Evolutionary conservation across 2,329 filamentous ascomycete species (phyloP).

Genomic region (Colletotrichum tanaceti): DNA sequence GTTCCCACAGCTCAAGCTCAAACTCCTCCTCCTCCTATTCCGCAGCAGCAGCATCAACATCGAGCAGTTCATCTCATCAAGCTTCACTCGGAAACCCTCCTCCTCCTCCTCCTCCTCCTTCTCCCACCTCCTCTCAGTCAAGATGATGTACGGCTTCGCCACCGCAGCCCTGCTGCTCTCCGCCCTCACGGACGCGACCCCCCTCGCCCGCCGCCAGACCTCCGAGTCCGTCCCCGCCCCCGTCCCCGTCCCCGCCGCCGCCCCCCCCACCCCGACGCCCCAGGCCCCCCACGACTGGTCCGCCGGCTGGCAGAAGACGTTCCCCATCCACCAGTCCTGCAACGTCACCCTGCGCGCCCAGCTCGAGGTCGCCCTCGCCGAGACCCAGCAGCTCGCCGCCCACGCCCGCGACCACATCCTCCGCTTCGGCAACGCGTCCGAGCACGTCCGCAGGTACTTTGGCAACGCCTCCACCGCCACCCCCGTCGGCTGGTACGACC

Average conservation of each 20-base stretch:
- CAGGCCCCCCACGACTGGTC: slow-evolving; percentile 49
- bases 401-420: slow-evolving; percentile 74
- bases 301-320: slow-evolving; percentile 49
- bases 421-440: slow-evolving; percentile 66
- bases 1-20: slow-evolving; percentile 19
- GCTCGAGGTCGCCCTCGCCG: slow-evolving; percentile 66
- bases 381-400: slow-evolving; percentile 66
- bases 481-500: slow-evolving; percentile 71
- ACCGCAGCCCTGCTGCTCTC: slow-evolving; percentile 44
- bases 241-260: not conserved
- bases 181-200: slow-evolving; percentile 44
- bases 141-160: slow-evolving; percentile 38
- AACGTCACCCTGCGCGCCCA: slow-evolving; percentile 70
- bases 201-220: slow-evolving; percentile 44
- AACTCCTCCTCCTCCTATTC: slow-evolving; percentile 1
- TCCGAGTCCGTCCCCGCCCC: slow-evolving; percentile 40
- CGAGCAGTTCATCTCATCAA: slow-evolving; percentile 1
- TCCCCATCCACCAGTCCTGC: slow-evolving; percentile 72
- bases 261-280: slow-evolving; percentile 39
- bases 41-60: not conserved
- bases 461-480: slow-evolving; percentile 68
- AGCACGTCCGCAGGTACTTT: slow-evolving; percentile 75
- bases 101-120: too few species aligned
- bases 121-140: not conserved
- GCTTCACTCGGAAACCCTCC: not conserved